Conservation (phyloP, 129 eudicot species). For the carrot (Daucus carota) region DH1_v3.0 NC_030385.2:33584501-33585000, state of each 20-base stretch:
- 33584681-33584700: background rate
- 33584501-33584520: slow-evolving; percentile 51
- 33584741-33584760: background rate
- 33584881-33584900: background rate
- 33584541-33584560: slow-evolving; percentile 75
- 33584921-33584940: background rate
- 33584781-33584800: background rate
- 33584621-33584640: background rate
- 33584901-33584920: background rate
- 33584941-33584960: background rate
- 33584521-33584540: slow-evolving; percentile 68
- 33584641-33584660: background rate
- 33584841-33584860: background rate
- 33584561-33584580: slow-evolving; percentile 52
- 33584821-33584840: background rate
- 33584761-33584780: background rate
- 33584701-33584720: background rate
- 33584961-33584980: background rate
- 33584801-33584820: background rate
- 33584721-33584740: background rate
- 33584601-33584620: background rate
- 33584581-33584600: background rate
- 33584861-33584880: background rate
- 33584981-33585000: background rate
- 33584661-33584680: no score